Conservation (phyloP, 2,329 filamentous ascomycete genomes). For the Thermochaetoides dissita region DNA sequence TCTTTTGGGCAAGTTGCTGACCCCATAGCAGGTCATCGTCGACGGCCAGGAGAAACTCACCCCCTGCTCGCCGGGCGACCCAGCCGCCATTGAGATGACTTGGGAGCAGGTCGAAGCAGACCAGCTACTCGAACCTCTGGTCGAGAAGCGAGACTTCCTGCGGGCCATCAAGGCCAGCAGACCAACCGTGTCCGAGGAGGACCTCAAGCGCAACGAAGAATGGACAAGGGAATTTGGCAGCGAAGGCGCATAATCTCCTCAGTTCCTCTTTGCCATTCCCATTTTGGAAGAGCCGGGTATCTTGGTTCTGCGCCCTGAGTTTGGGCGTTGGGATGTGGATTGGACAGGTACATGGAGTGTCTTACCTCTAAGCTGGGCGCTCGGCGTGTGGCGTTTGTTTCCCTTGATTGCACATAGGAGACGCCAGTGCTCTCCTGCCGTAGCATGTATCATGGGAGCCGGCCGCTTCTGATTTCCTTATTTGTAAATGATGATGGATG, state of each 20-base stretch:
- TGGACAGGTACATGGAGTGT: neutral
- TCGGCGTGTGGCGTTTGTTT: conserved; percentile 12
- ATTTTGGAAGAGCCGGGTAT: neutral
- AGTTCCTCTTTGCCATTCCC: neutral
- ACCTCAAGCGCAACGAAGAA: conserved; percentile 70
- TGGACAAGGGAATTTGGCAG: conserved; percentile 97
- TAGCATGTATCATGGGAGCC: no score
- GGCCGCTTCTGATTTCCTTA: no score
- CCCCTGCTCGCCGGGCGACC: conserved; percentile 85
- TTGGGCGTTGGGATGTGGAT: neutral
- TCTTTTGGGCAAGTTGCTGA: conserved; percentile 6
- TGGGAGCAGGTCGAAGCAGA: conserved; percentile 82
- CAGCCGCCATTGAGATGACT: conserved; percentile 77
- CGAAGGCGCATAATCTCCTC: conserved; percentile 47
- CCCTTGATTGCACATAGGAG: neutral
- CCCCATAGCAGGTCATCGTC: conserved; percentile 44
- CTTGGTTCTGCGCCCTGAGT: neutral
- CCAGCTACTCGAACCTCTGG: conserved; percentile 69
- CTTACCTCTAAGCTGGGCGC: neutral
- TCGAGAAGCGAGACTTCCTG: conserved; percentile 83
- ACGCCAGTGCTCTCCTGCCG: no score
- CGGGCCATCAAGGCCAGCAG: conserved; percentile 78
- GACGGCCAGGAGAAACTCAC: conserved; percentile 59
- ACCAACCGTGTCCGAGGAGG: conserved; percentile 79
- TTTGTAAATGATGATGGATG: no score